Conservation (phyloP, 1,284 basidiomycete species). For the Spongiforma sp. region DNA sequence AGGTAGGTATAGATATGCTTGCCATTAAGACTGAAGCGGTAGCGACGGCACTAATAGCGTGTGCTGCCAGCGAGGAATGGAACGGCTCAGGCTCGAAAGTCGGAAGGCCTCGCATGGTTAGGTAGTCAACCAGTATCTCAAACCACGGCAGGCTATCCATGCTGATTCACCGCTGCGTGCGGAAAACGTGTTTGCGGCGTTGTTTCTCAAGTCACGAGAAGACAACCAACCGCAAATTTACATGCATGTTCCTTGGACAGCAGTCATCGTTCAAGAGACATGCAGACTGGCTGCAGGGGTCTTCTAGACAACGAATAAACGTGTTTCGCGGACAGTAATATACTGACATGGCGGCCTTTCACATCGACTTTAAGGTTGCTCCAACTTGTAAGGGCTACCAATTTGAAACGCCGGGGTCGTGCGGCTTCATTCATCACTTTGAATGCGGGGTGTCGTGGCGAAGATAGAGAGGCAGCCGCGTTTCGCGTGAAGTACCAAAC, state of each 20-base stretch:
- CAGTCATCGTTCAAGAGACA: too few species aligned
- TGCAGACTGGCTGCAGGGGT: background rate
- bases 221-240: slow-evolving; percentile 8
- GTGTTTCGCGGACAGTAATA: too few species aligned
- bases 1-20: slow-evolving; percentile 34
- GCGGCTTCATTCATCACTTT: slow-evolving; percentile 9
- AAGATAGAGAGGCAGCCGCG: slow-evolving; percentile 12
- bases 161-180: slow-evolving; percentile 26
- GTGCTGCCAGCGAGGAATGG: slow-evolving; percentile 34
- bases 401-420: slow-evolving; percentile 6
- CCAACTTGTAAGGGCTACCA: too few species aligned
- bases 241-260: slow-evolving; percentile 3
- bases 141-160: slow-evolving; percentile 25
- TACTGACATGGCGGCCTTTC: too few species aligned
- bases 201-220: slow-evolving; percentile 23
- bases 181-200: slow-evolving; percentile 41
- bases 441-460: slow-evolving; percentile 1
- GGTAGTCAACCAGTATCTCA: slow-evolving; percentile 28
- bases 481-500: background rate
- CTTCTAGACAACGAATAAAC: too few species aligned
- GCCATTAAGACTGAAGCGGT: slow-evolving; percentile 39
- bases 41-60: slow-evolving; percentile 37
- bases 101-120: slow-evolving; percentile 39
- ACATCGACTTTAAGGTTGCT: too few species aligned
- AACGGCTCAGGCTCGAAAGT: slow-evolving; percentile 35